Percentiles rank a stretch among this genome's conserved stretches.
phyloP scores from a whole-genome alignment of 805 yeast species.

The Priceomyces medius region DNA sequence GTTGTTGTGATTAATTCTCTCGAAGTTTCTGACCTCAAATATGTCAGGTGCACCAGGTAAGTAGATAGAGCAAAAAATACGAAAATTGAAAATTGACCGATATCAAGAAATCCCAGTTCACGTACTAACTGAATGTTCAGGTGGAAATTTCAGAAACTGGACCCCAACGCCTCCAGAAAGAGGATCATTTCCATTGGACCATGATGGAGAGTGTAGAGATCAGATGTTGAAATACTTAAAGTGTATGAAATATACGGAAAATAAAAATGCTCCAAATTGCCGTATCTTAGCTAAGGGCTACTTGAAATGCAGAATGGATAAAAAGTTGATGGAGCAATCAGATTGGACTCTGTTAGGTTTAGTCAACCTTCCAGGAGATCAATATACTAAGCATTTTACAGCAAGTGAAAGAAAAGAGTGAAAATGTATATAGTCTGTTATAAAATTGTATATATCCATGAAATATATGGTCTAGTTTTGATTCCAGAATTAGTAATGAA shows the following conservation, averaged over 20 bases:
- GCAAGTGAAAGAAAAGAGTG: not conserved
- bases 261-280: slow-evolving; percentile 90
- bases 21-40: too few relatives aligned
- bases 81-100: too few relatives aligned
- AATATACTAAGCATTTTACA: not conserved
- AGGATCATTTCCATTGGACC: slow-evolving; percentile 95
- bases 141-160: slow-evolving; percentile 38
- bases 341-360: slow-evolving; percentile 46
- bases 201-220: slow-evolving; percentile 73
- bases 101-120: too few relatives aligned
- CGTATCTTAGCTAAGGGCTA: slow-evolving; percentile 79
- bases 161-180: slow-evolving; percentile 93
- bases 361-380: slow-evolving; percentile 40
- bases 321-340: slow-evolving; percentile 45
- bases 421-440: not conserved
- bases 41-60: slow-evolving; percentile 1
- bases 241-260: slow-evolving; percentile 75
- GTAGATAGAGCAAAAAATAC: too few relatives aligned
- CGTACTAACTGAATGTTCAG: slow-evolving; percentile 11
- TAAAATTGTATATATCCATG: not conserved
- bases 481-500: too few relatives aligned
- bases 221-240: slow-evolving; percentile 73
- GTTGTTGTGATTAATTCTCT: too few relatives aligned
- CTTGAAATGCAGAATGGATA: slow-evolving; percentile 85
- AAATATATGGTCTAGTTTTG: too few relatives aligned